These are phyloP conservation scores for Trametes meyenii DNA, from an alignment of 768 basidiomycete species.

Conservation along the genomic window DNA sequence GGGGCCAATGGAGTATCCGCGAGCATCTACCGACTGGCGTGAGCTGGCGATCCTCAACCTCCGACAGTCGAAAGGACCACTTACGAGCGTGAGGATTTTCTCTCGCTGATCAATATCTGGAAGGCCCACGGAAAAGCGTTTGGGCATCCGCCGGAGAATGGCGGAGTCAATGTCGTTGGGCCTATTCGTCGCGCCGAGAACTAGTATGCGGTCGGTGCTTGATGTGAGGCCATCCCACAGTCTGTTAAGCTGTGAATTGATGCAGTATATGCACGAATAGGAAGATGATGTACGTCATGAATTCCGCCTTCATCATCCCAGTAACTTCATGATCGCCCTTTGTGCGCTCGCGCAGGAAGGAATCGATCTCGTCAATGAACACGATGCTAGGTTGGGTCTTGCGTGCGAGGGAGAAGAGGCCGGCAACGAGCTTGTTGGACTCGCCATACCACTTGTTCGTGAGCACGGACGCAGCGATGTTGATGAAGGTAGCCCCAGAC, in stretches of 20 bases:
- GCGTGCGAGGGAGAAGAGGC: conserved; percentile 88
- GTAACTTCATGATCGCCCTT: conserved; percentile 95
- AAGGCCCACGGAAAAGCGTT: conserved; percentile 85
- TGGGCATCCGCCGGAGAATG: conserved; percentile 96
- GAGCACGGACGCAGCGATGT: conserved; percentile 73
- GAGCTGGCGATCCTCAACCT: too few relatives aligned
- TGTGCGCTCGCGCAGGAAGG: conserved; percentile 86
- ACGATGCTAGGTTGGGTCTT: conserved; percentile 96
- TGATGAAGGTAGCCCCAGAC: conserved; percentile 96
- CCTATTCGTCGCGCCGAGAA: conserved; percentile 94
- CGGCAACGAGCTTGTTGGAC: conserved; percentile 94
- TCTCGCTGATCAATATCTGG: conserved; percentile 78
- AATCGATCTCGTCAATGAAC: conserved; percentile 99
- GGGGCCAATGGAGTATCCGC: conserved; percentile 70
- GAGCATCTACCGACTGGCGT: conserved; percentile 64
- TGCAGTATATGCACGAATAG: conserved; percentile 1
- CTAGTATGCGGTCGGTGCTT: conserved; percentile 77
- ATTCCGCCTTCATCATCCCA: conserved; percentile 97
- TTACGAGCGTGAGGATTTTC: conserved; percentile 81
- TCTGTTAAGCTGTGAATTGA: conserved; percentile 40
- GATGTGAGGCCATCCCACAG: conserved; percentile 95
- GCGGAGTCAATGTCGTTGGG: conserved; percentile 90
- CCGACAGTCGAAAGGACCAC: conserved; percentile 17
- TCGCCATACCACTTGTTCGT: conserved; percentile 88
- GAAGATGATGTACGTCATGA: conserved; percentile 74